Evolutionary conservation across 1,284 basidiomycete species (phyloP).

Genomic region (Ceratobasidium sp.): DNA sequence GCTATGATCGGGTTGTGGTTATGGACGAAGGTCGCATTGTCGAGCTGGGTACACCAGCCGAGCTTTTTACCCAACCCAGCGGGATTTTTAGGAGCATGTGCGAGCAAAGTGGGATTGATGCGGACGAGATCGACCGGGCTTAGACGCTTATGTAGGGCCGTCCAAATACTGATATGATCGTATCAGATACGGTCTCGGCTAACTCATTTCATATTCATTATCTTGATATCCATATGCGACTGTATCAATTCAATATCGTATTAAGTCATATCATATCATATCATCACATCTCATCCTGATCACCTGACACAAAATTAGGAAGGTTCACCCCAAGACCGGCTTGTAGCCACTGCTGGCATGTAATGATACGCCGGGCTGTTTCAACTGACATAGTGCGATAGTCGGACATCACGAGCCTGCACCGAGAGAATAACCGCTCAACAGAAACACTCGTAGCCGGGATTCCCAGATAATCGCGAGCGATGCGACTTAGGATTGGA

Average conservation of each 20-base stretch:
- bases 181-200: background rate
- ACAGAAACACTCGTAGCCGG: slow-evolving; percentile 36
- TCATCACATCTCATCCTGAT: background rate
- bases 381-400: slow-evolving; percentile 24
- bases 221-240: background rate
- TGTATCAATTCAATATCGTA: slow-evolving; percentile 2
- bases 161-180: background rate
- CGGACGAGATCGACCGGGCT: slow-evolving; percentile 1
- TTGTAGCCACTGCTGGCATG: slow-evolving; percentile 32
- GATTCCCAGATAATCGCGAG: slow-evolving; percentile 18
- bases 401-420: slow-evolving; percentile 29
- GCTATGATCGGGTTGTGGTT: slow-evolving; percentile 64
- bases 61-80: slow-evolving; percentile 71
- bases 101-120: slow-evolving; percentile 42
- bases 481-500: slow-evolving; percentile 17
- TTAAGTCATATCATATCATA: slow-evolving; percentile 2
- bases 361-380: slow-evolving; percentile 10
- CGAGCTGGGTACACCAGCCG: slow-evolving; percentile 81
- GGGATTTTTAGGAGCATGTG: slow-evolving; percentile 67
- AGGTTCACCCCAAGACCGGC: slow-evolving; percentile 22
- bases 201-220: background rate
- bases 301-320: slow-evolving; percentile 5
- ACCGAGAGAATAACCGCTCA: slow-evolving; percentile 31
- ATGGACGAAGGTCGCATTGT: slow-evolving; percentile 76
- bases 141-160: background rate